A percentile compares a stretch with the other conserved stretches of the same genome.
Evolutionary conservation across 2,329 filamentous ascomycete species (phyloP).

Genomic region (Conoideocrella luteorostrata): DNA sequence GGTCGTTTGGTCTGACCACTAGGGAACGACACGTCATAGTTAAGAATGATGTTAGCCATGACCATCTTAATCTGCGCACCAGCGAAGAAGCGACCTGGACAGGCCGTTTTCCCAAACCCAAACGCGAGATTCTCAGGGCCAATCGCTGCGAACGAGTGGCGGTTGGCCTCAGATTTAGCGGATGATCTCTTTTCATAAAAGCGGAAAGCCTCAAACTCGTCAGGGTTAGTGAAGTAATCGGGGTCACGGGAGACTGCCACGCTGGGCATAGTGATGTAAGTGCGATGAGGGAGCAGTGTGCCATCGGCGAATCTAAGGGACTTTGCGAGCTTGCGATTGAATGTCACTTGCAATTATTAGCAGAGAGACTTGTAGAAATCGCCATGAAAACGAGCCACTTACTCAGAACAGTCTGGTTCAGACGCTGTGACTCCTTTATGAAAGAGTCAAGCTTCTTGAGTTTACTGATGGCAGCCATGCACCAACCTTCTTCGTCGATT

Average conservation of each 20-base stretch:
- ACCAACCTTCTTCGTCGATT: conserved; percentile 25
- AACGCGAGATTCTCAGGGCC: conserved; percentile 41
- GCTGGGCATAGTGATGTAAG: conserved; percentile 3
- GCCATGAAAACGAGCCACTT: no score
- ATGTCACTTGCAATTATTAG: not conserved
- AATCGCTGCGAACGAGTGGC: conserved; percentile 42
- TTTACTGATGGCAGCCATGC: conserved; percentile 26
- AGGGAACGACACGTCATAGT: conserved; percentile 38
- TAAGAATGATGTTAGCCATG: conserved; percentile 37
- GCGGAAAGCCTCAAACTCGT: conserved; percentile 40
- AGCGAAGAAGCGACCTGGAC: conserved; percentile 46
- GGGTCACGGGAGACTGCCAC: conserved; percentile 3
- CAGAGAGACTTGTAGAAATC: not conserved
- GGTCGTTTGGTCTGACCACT: not conserved
- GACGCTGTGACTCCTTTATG: conserved; percentile 6
- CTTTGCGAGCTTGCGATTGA: conserved; percentile 5
- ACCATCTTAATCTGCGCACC: conserved; percentile 45
- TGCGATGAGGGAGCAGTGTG: conserved; percentile 4
- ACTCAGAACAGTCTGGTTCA: conserved; percentile 1
- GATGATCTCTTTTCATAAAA: no score
- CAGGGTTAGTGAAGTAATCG: conserved; percentile 26
- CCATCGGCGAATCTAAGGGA: conserved; percentile 5
- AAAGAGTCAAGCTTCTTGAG: conserved; percentile 14
- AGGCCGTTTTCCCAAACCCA: conserved; percentile 45
- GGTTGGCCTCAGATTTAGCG: no score